Evolutionary conservation across 305 asterid species (phyloP).

Genomic region (Plantago rigida): DNA sequence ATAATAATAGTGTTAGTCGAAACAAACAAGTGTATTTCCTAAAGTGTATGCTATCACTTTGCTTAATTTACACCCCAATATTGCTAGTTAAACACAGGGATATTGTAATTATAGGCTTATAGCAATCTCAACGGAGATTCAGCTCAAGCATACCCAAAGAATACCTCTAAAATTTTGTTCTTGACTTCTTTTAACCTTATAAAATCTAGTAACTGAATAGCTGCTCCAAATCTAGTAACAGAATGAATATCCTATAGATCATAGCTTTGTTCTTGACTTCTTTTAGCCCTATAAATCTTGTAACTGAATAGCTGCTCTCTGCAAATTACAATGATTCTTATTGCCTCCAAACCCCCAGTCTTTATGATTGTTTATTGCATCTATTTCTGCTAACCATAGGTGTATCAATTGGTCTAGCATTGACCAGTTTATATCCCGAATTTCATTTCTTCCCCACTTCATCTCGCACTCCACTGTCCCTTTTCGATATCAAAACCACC

Average conservation of each 20-base stretch:
- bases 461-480: neutral
- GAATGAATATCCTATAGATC: too few species aligned
- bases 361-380: conserved; percentile 25
- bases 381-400: conserved; percentile 38
- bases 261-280: too few species aligned
- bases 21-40: too few species aligned
- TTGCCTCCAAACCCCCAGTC: conserved; percentile 18
- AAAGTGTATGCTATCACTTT: too few species aligned
- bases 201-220: too few species aligned
- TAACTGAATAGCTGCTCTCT: neutral
- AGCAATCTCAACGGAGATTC: neutral
- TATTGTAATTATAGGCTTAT: neutral
- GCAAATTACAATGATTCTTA: conserved; percentile 15
- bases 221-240: too few species aligned
- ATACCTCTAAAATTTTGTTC: neutral
- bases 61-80: too few species aligned
- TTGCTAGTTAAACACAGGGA: neutral
- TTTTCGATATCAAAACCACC: conserved; percentile 7
- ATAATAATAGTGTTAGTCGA: too few species aligned
- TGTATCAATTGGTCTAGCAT: conserved; percentile 36
- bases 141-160: neutral
- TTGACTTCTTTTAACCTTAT: neutral
- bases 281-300: neutral
- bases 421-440: conserved; percentile 25
- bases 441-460: conserved; percentile 28